Base-by-base conservation (phyloP, 768 basidiomycete species). In the Hericium rajendrae region DNA sequence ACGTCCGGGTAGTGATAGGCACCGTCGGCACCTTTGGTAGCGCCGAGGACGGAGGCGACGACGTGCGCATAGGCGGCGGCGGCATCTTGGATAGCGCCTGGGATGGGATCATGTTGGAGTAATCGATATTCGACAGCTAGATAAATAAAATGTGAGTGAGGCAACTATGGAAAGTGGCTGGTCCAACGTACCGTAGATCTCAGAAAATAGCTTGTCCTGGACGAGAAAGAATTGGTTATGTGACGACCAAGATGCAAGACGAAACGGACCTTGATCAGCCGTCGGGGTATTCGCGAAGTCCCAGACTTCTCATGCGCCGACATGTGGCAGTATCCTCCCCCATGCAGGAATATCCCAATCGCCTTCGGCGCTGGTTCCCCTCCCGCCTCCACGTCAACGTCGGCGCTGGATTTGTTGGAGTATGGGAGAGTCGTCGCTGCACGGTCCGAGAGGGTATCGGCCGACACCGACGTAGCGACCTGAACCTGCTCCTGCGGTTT, bases 11-110 rank as follows among this genome's bases (percentile, higher is more conserved):
- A 32, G 28, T 32, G 28, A 18, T 68, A 67, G 56, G 56, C 53
- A 41, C 65, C 64, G 46, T 71, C 67, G 16, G 53, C 57, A 16
- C 60, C 53, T 38, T 58, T 63, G 10, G 32, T 20, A 5, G 62
- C 60, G 12, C 58, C 63, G 40, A 64, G 51, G 22, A 53, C 54
- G n/a, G 71, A 65, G 10, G 69, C 57, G 15, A 79, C 68, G 22
- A 80, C 68, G 55, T 78, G 73, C n/a, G 75, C 70, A 55, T 80
- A 81, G 10, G 78, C 78, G 0, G 79, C 72, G 16, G 79, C 79
- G 4, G 76, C 79, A 48, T 81, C 79, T 60, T 78, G 76, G 0
- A 81, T 69, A 0, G 75, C 78, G 32, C 76, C 79, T 16, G 79
- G 79, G 60, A 80, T 76, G 3, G 78, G 75, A 0, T 75, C 79